Evolutionary conservation across 2,329 filamentous ascomycete species (phyloP), one percentile per base, ranked within the genome.

Genomic region (Pseudogymnoascus destructans): DNA sequence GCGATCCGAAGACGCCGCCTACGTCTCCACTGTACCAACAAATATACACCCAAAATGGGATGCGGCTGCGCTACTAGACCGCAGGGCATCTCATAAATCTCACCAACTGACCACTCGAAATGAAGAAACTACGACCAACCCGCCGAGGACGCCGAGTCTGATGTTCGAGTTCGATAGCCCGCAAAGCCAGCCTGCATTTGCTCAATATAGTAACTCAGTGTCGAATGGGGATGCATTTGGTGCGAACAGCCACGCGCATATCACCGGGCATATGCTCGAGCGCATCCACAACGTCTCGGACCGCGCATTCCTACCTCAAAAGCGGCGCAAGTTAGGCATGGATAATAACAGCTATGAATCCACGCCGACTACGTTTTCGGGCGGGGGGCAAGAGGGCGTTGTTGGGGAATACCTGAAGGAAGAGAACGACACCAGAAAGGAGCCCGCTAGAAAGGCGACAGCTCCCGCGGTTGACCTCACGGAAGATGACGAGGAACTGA

Each of bases 201-300:
- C 38, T 5, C 33, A 35, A 32, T 56, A 56, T 56, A 38, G 40
- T 38, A 5, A 35, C 13, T 38, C 30, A 1, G 23, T 36, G 13
- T 57, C 61, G n/a, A 38, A 63, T 21, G 58, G 60, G 27, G 59
- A 63, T 57, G 63, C 61, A 3, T 66, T 65, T 59, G 62, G 62
- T 57, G 57, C 65, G 23, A 64, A 65, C 59, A 60, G 61, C 36
- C 61, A 61, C 30, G 58, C 11, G 30, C 32, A 32, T 59, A 58
- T 55, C 13, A 54, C 33, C 8, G 40, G 32, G 13, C 62, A 63
- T 21, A 81, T 90, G 73, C 81, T 95, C 49, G 88, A 95, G 70
- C 79, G 82, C 30, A 76, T 90, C 68, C 88, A 91, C 68, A 84
- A 85, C 63, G 80, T 95, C 11, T 79, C 87, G 63, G 78, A 85